Base-by-base conservation (phyloP, 2,329 filamentous ascomycete species). In the Penicillium sp. region DNA sequence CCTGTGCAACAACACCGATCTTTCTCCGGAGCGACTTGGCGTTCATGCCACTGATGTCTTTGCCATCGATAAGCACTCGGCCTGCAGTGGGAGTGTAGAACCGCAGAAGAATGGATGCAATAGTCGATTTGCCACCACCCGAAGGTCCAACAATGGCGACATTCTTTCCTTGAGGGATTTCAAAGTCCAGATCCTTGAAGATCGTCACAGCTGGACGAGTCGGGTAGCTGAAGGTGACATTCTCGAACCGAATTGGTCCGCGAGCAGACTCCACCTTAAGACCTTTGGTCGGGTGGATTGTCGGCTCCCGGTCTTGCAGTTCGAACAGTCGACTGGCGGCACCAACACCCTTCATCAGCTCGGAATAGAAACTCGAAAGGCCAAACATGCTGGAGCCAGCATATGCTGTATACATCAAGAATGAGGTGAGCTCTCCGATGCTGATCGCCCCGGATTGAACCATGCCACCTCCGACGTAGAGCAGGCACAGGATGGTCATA, bases 341-440 rank as follows among this genome's bases (percentile, higher is more conserved):
- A 57, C 94, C 93, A 3, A 95, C 91, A 28, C 94, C 94, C 67
- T 98, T 98, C 93, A 98, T 98, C 47, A 98, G 76, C 63, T 98
- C 93, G 0, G 90, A 95, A 68, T 96, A 98, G 70, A 98, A 98
- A 41, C 87, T 88, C 3, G 89, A 95, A 2, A 98, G 74, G 3
- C 93, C 93, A 54, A 97, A 95, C 49, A 98, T 79, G 67, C 87
- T 94, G 33, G 87, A 93, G 13, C 81, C 81, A 37, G 81, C 81
- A 54, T 84, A 97, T 3, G 87, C 91, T 3, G 90, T 94, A 67
- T 97, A 98, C 91, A 98, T 97, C 71, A 98, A 79, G 68, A 98
- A 98, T 0, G 89, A 94, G 1, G 93, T 94, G 29, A 98, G 71
- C 51, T 98, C 91, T 54, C 93, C 93, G 33, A 97, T 83, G 6